Percentiles rank a stretch among this genome's conserved stretches.
Conservation (phyloP, 2,329 filamentous ascomycete species). For the Fusarium dimerum region DNA sequence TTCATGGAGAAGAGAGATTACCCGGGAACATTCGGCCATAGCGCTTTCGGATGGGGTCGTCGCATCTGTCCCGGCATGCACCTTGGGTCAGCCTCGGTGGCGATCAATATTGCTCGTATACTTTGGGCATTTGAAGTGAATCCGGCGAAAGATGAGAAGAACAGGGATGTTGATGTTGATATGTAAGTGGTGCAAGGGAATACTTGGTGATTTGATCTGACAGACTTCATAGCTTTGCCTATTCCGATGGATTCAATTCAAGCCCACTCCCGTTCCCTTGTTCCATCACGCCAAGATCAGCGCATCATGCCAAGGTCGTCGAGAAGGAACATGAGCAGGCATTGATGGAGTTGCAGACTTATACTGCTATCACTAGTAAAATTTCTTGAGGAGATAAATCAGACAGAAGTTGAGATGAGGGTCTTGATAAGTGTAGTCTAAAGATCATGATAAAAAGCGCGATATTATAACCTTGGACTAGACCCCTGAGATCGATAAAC, state of each 20-base stretch:
- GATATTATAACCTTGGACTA: background rate
- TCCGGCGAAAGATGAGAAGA: slow-evolving; percentile 32
- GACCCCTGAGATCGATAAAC: background rate
- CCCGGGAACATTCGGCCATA: slow-evolving; percentile 39
- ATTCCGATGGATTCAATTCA: slow-evolving; percentile 45
- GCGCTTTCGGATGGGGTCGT: slow-evolving; percentile 44
- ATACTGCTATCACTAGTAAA: slow-evolving; percentile 24
- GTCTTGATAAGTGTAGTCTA: background rate
- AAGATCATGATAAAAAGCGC: background rate
- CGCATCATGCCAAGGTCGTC: slow-evolving; percentile 33
- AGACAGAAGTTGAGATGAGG: background rate
- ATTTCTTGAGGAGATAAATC: slow-evolving; percentile 15
- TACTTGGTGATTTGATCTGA: background rate
- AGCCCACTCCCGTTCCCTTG: slow-evolving; percentile 43
- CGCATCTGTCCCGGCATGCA: slow-evolving; percentile 48
- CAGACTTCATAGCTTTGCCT: slow-evolving; percentile 37
- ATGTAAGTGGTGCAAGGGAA: slow-evolving; percentile 32
- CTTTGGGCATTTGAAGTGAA: slow-evolving; percentile 55
- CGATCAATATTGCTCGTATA: slow-evolving; percentile 46
- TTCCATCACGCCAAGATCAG: slow-evolving; percentile 39
- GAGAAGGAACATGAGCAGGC: slow-evolving; percentile 33
- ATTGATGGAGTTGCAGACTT: slow-evolving; percentile 26
- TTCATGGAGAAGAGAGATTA: slow-evolving; percentile 38
- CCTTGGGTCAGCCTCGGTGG: slow-evolving; percentile 51
- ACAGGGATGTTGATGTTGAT: slow-evolving; percentile 37